Evolutionary conservation across 495 filamentous ascomycete genomes (phyloP).

Genomic region (Thozetella sp.): DNA sequence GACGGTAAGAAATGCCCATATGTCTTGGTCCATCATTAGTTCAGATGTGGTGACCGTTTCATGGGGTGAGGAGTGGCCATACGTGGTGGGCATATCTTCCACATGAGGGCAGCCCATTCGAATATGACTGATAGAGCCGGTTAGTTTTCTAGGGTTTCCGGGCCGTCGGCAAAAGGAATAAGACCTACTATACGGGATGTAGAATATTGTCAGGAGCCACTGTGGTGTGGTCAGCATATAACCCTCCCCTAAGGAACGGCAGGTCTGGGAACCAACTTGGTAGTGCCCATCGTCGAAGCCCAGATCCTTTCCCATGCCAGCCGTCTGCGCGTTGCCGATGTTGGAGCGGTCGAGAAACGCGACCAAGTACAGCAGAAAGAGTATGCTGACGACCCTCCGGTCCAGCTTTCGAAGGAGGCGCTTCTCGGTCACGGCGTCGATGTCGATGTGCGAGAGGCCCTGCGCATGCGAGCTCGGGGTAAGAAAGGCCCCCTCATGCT

Average conservation of each 20-base stretch:
- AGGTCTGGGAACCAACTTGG: slow-evolving; percentile 15
- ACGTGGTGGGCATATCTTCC: slow-evolving; percentile 65
- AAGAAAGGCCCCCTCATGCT: not conserved
- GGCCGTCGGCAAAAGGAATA: not conserved
- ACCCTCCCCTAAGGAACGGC: no score
- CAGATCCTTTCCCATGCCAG: slow-evolving; percentile 45
- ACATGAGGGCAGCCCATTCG: slow-evolving; percentile 72
- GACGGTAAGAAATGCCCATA: slow-evolving; percentile 31
- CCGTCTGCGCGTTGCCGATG: slow-evolving; percentile 66
- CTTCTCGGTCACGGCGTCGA: slow-evolving; percentile 57
- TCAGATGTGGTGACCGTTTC: not conserved
- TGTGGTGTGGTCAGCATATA: slow-evolving; percentile 16
- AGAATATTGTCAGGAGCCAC: slow-evolving; percentile 83
- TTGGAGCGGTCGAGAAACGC: slow-evolving; percentile 72
- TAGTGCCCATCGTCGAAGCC: slow-evolving; percentile 40
- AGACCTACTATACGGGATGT: slow-evolving; percentile 58
- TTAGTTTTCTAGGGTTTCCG: slow-evolving; percentile 6
- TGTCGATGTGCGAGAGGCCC: no score
- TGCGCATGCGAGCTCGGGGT: slow-evolving; percentile 39
- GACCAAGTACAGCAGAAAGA: slow-evolving; percentile 60
- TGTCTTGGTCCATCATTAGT: slow-evolving; percentile 35
- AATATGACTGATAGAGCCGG: slow-evolving; percentile 56
- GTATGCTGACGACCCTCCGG: slow-evolving; percentile 46
- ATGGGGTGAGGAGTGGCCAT: slow-evolving; percentile 4
- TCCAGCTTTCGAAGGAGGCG: slow-evolving; percentile 64